Base-by-base conservation (phyloP, 2,329 filamentous ascomycete species). In the Diaporthe caulivora region DNA sequence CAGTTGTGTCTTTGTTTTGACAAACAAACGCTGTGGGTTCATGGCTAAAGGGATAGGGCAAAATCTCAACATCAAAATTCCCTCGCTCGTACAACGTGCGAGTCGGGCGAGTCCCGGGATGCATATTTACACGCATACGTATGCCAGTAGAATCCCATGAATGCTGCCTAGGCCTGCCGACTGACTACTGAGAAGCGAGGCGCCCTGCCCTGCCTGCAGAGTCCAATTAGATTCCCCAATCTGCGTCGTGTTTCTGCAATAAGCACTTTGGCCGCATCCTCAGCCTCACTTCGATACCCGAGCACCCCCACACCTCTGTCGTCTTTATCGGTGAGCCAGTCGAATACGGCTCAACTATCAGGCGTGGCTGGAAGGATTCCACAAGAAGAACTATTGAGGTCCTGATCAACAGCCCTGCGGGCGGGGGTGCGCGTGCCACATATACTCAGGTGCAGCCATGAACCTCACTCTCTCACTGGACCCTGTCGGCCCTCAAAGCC, bases 201-300 rank as follows among this genome's bases (percentile, higher is more conserved):
- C 62, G 62, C 21, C n/a, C 29, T 67, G 34, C 47, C 47, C 47
- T 40, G 47, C 47, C 31, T 15, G 29, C 31, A 21, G 44, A 67
- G 44, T 26, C 62, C 62, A 67, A 67, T 67, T 31, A 21, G 44
- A n/a, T 8, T 40, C 21, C 51, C 24, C 29, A n/a, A 26, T 40
- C 17, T 53, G 47, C 29, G 62, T 51, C 62, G 31, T 53, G 62
- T 67, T 9, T 67, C 62, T 53, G 62, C 62, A 67, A 67, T 37
- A 26, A 40, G 62, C 62, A 67, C 7, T 67, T 67, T 53, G 31
- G 62, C 62, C 44, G 18, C 62, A 40, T 53, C 62, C 31, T 67
- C 62, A 67, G 62, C 62, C 62, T 67, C 62, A 40, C 31, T 51
- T 34, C 17, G 18, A 51, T 1, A 37, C 31, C 62, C 47, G 8